Evolutionary conservation across 805 yeast genomes (phyloP).

Genomic region (Candida koratica): DNA sequence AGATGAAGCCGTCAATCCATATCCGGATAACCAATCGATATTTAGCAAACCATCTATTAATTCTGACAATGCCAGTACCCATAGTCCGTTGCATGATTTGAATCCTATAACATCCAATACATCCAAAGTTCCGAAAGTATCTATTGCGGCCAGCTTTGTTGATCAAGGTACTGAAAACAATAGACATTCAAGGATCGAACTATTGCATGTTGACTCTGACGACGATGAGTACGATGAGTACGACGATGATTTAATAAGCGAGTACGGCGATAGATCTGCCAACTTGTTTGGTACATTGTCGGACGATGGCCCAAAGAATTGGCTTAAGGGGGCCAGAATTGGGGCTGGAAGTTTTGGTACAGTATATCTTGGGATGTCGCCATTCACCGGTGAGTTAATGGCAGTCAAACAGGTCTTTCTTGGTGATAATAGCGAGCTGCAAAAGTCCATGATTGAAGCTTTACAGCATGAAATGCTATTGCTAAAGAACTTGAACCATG

Average conservation of each 20-base stretch:
- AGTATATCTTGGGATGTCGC: conserved; percentile 88
- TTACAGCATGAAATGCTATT: conserved; percentile 77
- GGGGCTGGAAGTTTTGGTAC: conserved; percentile 96
- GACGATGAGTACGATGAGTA: conserved; percentile 32
- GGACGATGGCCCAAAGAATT: conserved; percentile 53
- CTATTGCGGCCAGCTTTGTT: conserved; percentile 29
- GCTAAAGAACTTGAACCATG: conserved; percentile 77
- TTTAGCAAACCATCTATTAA: conserved; percentile 24
- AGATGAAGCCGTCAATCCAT: conserved; percentile 38
- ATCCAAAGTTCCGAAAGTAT: conserved; percentile 18
- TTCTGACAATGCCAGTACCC: conserved; percentile 11
- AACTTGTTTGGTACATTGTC: conserved; percentile 11
- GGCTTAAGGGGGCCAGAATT: conserved; percentile 91
- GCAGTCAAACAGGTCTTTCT: conserved; percentile 93
- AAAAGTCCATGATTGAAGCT: conserved; percentile 65
- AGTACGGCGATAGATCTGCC: conserved; percentile 16
- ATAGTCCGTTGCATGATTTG: conserved; percentile 17
- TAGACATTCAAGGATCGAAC: conserved; percentile 45
- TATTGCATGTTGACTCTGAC: conserved; percentile 40
- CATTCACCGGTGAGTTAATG: conserved; percentile 90
- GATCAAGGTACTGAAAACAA: conserved; percentile 20
- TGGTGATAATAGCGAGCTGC: conserved; percentile 39
- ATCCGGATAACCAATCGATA: conserved; percentile 25
- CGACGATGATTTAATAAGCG: conserved; percentile 37
- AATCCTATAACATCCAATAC: conserved; percentile 11